Evolutionary conservation across 2,329 filamentous ascomycete species (phyloP), one percentile per base, ranked within the genome.

Genomic region (Penicillium sp.): DNA sequence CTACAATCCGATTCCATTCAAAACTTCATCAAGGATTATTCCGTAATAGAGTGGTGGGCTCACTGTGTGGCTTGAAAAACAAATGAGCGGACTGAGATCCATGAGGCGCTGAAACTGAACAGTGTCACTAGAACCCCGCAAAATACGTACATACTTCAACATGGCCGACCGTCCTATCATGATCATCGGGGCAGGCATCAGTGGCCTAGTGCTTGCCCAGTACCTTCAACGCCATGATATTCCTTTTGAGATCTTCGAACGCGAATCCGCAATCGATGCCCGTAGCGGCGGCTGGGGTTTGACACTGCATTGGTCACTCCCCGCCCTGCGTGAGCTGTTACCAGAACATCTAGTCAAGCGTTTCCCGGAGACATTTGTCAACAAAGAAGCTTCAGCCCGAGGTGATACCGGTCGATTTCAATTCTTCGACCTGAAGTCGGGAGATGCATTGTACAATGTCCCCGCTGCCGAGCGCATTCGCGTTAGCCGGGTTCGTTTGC

Each of bases 291-390:
- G 84, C 57, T 87, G 84, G 85, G 85, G 83, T 3, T 72, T 87
- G 53, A 86, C 84, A 0, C 72, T 87, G 53, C 82, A 86, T 64
- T 87, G 84, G 84, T 82, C 81, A 4, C 74, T 86, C 9, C 74
- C 79, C 0, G 76, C 75, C 1, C 71, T 87, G 38, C 74, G 79
- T 41, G 65, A 73, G 7, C 72, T 86, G 19, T 71, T 87, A 27
- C 80, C 83, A 0, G 64, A 74, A 0, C 69, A 78, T 11, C 67
- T 84, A 7, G 65, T 77, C 3, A 63, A 65, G 2, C 74, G 75
- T 0, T 67, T 85, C 2, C 74, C 77, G 1, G 77, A 80, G 43
- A 75, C 79, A 0, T 82, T 81, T 61, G 80, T 86, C 40, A 80
- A 83, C 64, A 72, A 77, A n/a, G 67, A 73, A 54, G 77, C 83